Evolutionary conservation across 305 asterid species (phyloP).

Genomic region (Caryopteris hybrid): DNA sequence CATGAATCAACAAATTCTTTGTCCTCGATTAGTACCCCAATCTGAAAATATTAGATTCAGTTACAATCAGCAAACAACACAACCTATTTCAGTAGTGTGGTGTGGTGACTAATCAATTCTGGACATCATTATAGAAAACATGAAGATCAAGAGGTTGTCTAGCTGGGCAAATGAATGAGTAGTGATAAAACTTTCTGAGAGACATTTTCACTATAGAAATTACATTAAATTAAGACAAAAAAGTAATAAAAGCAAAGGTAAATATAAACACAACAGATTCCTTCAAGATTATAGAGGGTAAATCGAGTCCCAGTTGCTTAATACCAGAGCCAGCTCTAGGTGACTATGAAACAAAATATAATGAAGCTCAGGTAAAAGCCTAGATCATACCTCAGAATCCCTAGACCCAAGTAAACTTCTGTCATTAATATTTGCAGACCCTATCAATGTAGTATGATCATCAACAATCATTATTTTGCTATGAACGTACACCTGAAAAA

Average conservation of each 20-base stretch:
- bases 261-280: neutral
- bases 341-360: neutral
- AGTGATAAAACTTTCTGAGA: neutral
- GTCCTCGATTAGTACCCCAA: constrained; percentile 84
- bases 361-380: neutral
- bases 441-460: constrained; percentile 67
- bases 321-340: too few relatives aligned
- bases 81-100: neutral
- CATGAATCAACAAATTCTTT: constrained; percentile 71
- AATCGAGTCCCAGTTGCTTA: neutral
- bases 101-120: neutral
- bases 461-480: constrained; percentile 97
- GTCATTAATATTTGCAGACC: constrained; percentile 92
- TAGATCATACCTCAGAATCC: constrained; percentile 81
- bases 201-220: neutral
- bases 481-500: constrained; percentile 77
- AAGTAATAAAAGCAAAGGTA: neutral
- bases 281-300: neutral
- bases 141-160: neutral
- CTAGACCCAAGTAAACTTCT: constrained; percentile 96
- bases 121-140: neutral
- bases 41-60: constrained; percentile 44
- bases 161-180: neutral
- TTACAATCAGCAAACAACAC: neutral
- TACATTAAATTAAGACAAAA: neutral